Base-by-base conservation (phyloP, 1,139 yeast genomes). In the Cylindricascospora bacillispora region DNA sequence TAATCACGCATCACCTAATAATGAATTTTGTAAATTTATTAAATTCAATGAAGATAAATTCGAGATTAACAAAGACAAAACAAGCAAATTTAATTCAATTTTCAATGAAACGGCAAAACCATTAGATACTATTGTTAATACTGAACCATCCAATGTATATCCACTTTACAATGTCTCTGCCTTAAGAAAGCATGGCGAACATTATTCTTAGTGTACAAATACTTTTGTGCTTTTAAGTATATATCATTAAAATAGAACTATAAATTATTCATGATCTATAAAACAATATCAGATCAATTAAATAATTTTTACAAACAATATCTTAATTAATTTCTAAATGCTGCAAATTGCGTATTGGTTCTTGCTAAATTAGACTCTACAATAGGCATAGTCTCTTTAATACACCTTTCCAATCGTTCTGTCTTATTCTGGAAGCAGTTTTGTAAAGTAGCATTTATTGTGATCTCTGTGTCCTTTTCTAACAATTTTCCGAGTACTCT, bases 111-210 rank as follows among this genome's bases (percentile, higher is more conserved):
- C 45, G 27, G 38, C 55, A 29, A 24, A 39, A 13, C 35, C 35
- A 20, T 43, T 44, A 23, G 39, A 53, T 13, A 25, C 17, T 7
- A 5, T 7, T 9, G 19, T 18, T 12, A 9, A 11, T 6, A 18
- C 53, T 14, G 45, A 48, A 4, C 30, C 46, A 40, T 65, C 52
- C 33, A 75, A 73, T 11, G 55, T 71, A 31, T 72, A 71, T 39
- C 81, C 89, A 11, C 63, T 82, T 43, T 79, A 77, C 52, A 65
- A 66, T 31, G 63, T 73, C 22, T 66, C 69, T 36, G 65, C 73
- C 26, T 63, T 83, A 43, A 74, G 93, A 49, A 83, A 83, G 58
- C 74, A 93, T 54, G 79, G 92, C 39, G 94, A 82, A 50, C 83
- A 79, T 46, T 69, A 41, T 28, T 48, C 54, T 9, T 49, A 35